Base-by-base conservation (phyloP, 75 land plant genomes). In the Pinus tabuliformis region DNA sequence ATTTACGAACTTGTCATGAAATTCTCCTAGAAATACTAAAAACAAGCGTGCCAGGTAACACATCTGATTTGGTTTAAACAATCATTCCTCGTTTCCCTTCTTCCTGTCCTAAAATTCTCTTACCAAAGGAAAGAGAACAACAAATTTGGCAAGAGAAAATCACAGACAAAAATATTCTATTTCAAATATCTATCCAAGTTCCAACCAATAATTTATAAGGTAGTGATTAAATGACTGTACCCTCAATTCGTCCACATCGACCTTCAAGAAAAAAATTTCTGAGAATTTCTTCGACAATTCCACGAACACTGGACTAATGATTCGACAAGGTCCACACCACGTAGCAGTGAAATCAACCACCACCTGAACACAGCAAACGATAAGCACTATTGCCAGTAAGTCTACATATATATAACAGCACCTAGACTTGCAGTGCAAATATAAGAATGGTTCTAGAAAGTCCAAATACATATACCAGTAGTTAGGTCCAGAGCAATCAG, bases 311-410 rank as follows among this genome's bases (percentile, higher is more conserved):
- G 91, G 89, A 73, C 81, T 86, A 57, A 91, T 85, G 49, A 58
- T 54, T 62, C 76, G 81, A 78, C 98, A 95, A 60, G 98, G 98
- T 36, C 93, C 91, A 74, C 98, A 95, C 98, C 98, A 95, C 24
- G 89, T 59, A 28, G 97, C 97, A 17, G 92, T 83, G 83, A 92
- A 94, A 77, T 94, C 90, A 42, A 92, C 78, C 52, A 94, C 92
- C 82, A 88, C 79, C 93, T 91, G 62, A 21, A 21, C 3, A 63
- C 9, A 75, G 21, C 52, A 20, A 68, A 39, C 11, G 8, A 62
- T 24, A 26, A 62, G 63, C 28, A 62, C 12, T 3, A 62, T 9
- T 21, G 8, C 20, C 45, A 18, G 2, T 16, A 68, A 6, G 33
- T 33, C 33, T 0, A 45, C 6, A 45, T 45, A 45, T 0, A 42